These are phyloP conservation scores for Exsudoporus frostii DNA, from an alignment of 768 basidiomycete genomes.

Conservation along the genomic window DNA sequence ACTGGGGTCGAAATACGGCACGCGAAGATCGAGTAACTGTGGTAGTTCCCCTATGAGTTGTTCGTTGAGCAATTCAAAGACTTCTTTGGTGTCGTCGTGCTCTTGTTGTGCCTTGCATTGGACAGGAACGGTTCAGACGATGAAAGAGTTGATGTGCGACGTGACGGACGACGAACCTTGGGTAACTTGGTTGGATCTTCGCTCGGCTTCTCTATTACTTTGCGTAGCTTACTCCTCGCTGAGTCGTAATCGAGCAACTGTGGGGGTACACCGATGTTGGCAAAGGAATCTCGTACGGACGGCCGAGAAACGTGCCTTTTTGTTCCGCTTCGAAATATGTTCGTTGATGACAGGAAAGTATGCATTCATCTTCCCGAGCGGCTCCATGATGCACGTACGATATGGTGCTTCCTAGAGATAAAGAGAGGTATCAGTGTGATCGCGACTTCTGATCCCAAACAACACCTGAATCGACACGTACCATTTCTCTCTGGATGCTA, in stretches of 20 bases:
- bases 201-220: conserved; percentile 85
- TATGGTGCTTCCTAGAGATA: conserved; percentile 80
- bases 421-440: neutral
- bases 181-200: conserved; percentile 93
- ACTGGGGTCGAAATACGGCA: conserved; percentile 97
- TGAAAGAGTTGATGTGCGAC: neutral
- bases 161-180: conserved; percentile 42
- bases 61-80: conserved; percentile 90
- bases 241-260: conserved; percentile 96
- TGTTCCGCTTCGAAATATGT: conserved; percentile 90
- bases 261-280: neutral
- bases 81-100: conserved; percentile 89
- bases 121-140: neutral
- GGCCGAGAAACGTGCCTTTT: conserved; percentile 64
- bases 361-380: conserved; percentile 93
- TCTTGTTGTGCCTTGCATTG: conserved; percentile 80
- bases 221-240: conserved; percentile 85
- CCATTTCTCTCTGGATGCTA: conserved; percentile 80
- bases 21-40: conserved; percentile 87
- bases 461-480: conserved; percentile 38
- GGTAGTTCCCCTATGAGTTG: conserved; percentile 91
- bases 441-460: neutral
- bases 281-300: neutral
- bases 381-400: conserved; percentile 92
- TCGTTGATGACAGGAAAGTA: conserved; percentile 94